A percentile compares a stretch with the other conserved stretches of the same genome.
Conservation (phyloP, 345 rosid species). For the Sapria himalayana region DNA sequence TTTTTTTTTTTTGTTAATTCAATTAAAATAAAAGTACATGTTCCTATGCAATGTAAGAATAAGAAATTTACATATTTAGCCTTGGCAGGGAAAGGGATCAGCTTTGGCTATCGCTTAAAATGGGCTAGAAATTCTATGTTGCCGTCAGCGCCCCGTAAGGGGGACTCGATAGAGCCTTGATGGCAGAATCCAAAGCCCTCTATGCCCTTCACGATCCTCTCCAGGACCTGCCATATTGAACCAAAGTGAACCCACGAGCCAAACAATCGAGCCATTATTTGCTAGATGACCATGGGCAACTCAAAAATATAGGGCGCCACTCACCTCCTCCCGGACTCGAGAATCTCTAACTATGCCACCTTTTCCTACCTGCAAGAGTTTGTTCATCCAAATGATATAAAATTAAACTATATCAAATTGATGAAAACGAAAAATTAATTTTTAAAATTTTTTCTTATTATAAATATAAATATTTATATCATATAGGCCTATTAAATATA, state of each 20-base stretch:
- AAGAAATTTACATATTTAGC: too few species aligned
- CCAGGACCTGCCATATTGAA: slow-evolving; percentile 37
- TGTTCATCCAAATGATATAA: too few species aligned
- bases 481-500: too few species aligned
- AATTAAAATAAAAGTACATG: too few species aligned
- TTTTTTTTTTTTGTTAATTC: too few species aligned
- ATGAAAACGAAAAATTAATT: too few species aligned
- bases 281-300: neutral
- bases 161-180: slow-evolving; percentile 79
- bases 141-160: slow-evolving; percentile 81
- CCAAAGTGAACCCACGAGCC: neutral
- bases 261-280: neutral
- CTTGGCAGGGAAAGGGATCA: too few species aligned
- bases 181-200: slow-evolving; percentile 44
- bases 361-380: slow-evolving; percentile 69
- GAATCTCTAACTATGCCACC: slow-evolving; percentile 98
- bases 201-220: slow-evolving; percentile 54
- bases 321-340: slow-evolving; percentile 68
- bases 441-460: too few species aligned
- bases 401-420: too few species aligned
- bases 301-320: neutral
- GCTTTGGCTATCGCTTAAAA: too few species aligned
- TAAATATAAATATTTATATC: too few species aligned
- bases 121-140: slow-evolving; percentile 69
- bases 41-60: too few species aligned